Evolutionary conservation across 495 filamentous ascomycete genomes (phyloP).

Genomic region (Lentithecium fluviatile): DNA sequence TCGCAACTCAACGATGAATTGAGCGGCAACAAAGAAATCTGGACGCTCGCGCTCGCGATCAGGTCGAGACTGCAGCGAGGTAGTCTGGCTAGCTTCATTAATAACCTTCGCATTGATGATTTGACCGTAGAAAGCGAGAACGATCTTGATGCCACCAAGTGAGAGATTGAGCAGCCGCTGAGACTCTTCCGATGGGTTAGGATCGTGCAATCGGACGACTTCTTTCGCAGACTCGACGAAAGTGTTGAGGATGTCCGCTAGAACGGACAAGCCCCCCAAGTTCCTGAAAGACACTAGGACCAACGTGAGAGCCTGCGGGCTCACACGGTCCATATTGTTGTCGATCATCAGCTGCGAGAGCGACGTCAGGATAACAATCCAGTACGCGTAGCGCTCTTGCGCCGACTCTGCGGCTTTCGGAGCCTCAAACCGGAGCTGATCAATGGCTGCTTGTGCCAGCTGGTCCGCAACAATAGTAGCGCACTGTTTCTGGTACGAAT

Average conservation of each 20-base stretch:
- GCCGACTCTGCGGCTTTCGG: conserved; percentile 47
- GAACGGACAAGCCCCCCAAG: conserved; percentile 66
- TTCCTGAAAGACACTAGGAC: conserved; percentile 85
- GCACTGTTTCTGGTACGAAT: conserved; percentile 65
- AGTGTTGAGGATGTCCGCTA: conserved; percentile 70
- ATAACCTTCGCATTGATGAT: conserved; percentile 75
- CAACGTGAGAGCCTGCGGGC: conserved; percentile 69
- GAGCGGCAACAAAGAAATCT: conserved; percentile 68
- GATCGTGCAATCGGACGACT: conserved; percentile 39
- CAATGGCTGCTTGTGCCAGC: conserved; percentile 67
- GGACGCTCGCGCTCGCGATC: conserved; percentile 56
- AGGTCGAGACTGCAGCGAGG: conserved; percentile 55
- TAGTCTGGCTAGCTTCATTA: conserved; percentile 67
- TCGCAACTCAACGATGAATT: conserved; percentile 85
- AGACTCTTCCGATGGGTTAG: conserved; percentile 40
- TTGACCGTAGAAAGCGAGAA: conserved; percentile 75
- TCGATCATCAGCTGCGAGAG: conserved; percentile 78
- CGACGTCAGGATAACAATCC: conserved; percentile 74
- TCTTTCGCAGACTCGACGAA: conserved; percentile 67
- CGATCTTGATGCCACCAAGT: conserved; percentile 69
- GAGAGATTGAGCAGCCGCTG: conserved; percentile 31
- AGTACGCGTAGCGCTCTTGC: conserved; percentile 67
- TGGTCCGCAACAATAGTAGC: conserved; percentile 70
- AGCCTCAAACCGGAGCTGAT: conserved; percentile 56
- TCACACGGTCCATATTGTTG: conserved; percentile 56